Evolutionary conservation across 495 filamentous ascomycete species (phyloP), one percentile per base, ranked within the genome.

Genomic region (Antarctomyces pellizariae): DNA sequence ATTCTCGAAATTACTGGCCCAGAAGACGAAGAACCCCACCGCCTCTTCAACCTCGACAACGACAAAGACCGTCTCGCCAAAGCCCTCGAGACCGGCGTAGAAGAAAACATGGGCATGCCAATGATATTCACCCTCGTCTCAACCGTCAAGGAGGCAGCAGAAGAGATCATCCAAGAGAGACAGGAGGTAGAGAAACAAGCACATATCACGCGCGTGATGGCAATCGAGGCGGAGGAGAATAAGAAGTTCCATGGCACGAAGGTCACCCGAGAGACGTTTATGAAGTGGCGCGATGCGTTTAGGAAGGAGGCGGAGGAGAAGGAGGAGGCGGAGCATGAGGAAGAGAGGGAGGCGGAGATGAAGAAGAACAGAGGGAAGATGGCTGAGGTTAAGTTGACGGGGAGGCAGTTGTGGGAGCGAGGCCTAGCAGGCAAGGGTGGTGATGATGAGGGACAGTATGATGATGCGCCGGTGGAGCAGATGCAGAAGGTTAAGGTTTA

Each of bases 71-170:
- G 46, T 22, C 60, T 99, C 1, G 63, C 93, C 7, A 51, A 64
- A 23, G 55, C 64, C 2, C 56, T 95, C 9, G 43, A 67, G 22
- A 56, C 63, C 2, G 70, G 67, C 0, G 71, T 93, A 16, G 64
- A 75, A 33, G 86, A 95, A 48, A 95, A 82, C 33, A 45, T 95
- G 18, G 86, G 86, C 16, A 92, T 91, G 67, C 75, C 79, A n/a
- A 99, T 99, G 86, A 59, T 99, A 0, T 99, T 92, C 50, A 79
- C 83, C 0, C 53, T 99, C 10, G 68, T 82, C 16, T 75, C 70
- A 20, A 66, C 75, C 2, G 49, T 99, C 29, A 95, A 92, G 42
- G 86, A 99, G 31, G 56, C 57, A 18, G 79, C 78, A 3, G 86
- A 99, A 52, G 55, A 63, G 29, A 56, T 99, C 13, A 67, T 92